Evolutionary conservation across 495 filamentous ascomycete genomes (phyloP).

Genomic region (Penicillium egyptiacum): DNA sequence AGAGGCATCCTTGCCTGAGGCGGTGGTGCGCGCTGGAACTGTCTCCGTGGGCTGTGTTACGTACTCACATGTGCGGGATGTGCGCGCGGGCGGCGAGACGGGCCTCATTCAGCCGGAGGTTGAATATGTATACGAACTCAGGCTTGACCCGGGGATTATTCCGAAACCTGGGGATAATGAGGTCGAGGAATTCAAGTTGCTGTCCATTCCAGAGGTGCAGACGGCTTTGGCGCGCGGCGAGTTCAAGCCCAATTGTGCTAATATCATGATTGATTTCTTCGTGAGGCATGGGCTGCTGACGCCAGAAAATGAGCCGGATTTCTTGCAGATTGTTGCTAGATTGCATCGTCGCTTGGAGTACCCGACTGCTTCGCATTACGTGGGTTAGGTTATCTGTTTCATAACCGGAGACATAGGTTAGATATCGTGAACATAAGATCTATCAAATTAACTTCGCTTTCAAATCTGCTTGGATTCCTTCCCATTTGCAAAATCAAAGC

Average conservation of each 20-base stretch:
- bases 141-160: slow-evolving; percentile 63
- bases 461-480: not conserved
- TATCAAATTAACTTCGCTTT: not conserved
- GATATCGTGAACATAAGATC: slow-evolving; percentile 1
- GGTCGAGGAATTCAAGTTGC: slow-evolving; percentile 80
- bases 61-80: slow-evolving; percentile 80
- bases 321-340: slow-evolving; percentile 69
- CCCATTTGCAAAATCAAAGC: not conserved
- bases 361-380: slow-evolving; percentile 55
- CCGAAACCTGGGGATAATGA: slow-evolving; percentile 81
- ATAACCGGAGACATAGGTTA: not conserved
- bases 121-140: slow-evolving; percentile 89
- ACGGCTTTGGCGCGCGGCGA: slow-evolving; percentile 65
- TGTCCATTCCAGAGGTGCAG: slow-evolving; percentile 71
- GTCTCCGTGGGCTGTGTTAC: slow-evolving; percentile 68
- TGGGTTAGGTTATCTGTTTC: slow-evolving; percentile 7
- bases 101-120: slow-evolving; percentile 90
- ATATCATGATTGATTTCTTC: slow-evolving; percentile 88
- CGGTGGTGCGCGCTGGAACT: slow-evolving; percentile 59
- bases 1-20: slow-evolving; percentile 80
- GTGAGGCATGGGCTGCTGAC: slow-evolving; percentile 81
- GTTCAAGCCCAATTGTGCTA: slow-evolving; percentile 93
- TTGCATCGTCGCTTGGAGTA: slow-evolving; percentile 83
- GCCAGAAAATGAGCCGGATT: slow-evolving; percentile 78
- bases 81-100: slow-evolving; percentile 76